Conservation (phyloP, 345 rosid genomes). For the Brassica rapa region DNA sequence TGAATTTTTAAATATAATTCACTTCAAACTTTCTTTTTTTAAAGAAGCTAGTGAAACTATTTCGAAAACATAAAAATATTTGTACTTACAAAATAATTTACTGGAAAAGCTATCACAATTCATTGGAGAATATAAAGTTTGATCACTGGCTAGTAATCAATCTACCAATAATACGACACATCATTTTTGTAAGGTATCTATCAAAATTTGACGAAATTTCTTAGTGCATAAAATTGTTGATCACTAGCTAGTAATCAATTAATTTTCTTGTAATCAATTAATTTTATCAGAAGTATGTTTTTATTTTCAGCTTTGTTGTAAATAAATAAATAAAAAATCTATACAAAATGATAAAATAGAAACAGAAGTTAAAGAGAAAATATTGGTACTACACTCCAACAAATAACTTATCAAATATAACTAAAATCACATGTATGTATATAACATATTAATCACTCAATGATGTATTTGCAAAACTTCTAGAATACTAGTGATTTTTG, state of each 20-base stretch:
- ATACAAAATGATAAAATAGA: not conserved
- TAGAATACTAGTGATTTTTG: not conserved
- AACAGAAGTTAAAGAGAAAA: not conserved
- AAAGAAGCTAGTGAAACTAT: not conserved
- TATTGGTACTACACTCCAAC: not conserved
- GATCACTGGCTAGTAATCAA: not conserved
- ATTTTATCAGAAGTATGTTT: no score
- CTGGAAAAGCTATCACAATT: not conserved
- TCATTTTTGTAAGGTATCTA: not conserved
- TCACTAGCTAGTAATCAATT: no score
- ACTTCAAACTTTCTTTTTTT: no score
- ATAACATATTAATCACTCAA: not conserved
- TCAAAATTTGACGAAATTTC: no score
- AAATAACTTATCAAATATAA: not conserved
- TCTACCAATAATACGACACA: not conserved
- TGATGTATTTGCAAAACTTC: not conserved
- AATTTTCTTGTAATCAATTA: no score
- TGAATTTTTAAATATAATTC: not conserved
- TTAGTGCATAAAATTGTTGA: no score
- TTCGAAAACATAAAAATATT: not conserved
- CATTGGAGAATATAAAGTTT: not conserved
- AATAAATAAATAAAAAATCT: not conserved
- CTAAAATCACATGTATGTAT: not conserved
- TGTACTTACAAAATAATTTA: not conserved
- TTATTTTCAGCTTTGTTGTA: no score